Conservation (phyloP, 257 asterid genomes). For the Rehmannia glutinosa region DNA sequence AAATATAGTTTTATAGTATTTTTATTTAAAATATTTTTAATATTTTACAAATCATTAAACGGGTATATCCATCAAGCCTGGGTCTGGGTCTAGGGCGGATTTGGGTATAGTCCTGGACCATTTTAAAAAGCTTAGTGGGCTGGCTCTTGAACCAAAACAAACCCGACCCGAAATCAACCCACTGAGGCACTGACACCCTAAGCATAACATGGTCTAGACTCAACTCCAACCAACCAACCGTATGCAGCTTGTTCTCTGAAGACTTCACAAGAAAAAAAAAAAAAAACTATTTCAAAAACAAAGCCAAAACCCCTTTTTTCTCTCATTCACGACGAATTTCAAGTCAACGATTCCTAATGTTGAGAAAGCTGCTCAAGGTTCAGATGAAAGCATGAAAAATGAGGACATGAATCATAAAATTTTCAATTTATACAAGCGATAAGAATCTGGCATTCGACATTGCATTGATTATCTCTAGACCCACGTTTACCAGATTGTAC, state of each 20-base stretch:
- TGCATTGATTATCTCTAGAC: not conserved
- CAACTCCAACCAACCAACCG: not conserved
- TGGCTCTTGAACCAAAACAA: too few relatives aligned
- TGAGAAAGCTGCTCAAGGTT: not conserved
- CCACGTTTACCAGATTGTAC: constrained; percentile 5
- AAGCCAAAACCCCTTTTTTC: not conserved
- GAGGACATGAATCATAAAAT: too few relatives aligned
- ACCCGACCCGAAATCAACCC: too few relatives aligned
- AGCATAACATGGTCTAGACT: too few relatives aligned
- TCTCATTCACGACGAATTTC: not conserved
- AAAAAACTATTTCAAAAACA: not conserved
- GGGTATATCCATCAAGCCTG: too few relatives aligned
- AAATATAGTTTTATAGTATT: too few relatives aligned
- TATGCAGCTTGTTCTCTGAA: not conserved
- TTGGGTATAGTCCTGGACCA: too few relatives aligned
- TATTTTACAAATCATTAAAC: too few relatives aligned
- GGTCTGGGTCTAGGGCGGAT: too few relatives aligned
- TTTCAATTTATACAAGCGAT: constrained; percentile 6
- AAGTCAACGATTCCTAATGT: not conserved
- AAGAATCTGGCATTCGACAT: not conserved
- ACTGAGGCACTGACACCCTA: too few relatives aligned
- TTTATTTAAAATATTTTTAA: too few relatives aligned
- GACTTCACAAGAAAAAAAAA: not conserved
- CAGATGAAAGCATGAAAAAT: not conserved
- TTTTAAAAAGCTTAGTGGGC: too few relatives aligned